Evolutionary conservation across 2,329 filamentous ascomycete species (phyloP).

Genomic region (Sphaceloma murrayae): DNA sequence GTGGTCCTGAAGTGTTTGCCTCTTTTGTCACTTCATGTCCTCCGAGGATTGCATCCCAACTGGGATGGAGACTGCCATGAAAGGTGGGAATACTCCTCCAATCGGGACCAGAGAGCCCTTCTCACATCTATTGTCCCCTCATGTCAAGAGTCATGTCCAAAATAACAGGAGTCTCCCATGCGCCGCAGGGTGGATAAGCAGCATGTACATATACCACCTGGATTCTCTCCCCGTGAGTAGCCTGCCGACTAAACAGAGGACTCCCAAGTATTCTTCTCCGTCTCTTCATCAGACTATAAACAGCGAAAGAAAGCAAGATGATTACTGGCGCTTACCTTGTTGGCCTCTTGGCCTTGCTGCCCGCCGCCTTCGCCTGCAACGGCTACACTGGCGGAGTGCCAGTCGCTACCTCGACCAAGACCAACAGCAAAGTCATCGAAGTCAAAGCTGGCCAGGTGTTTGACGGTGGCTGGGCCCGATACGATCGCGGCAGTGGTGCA

Average conservation of each 20-base stretch:
- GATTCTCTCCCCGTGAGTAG: too few relatives aligned
- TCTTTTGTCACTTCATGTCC: too few relatives aligned
- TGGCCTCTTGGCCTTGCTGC: conserved; percentile 23
- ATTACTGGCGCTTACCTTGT: conserved; percentile 11
- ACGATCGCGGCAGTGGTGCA: conserved; percentile 31
- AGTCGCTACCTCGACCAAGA: conserved; percentile 17
- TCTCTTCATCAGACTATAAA: background rate
- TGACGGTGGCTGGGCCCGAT: conserved; percentile 31
- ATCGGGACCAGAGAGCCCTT: conserved; percentile 5
- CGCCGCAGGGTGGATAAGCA: too few relatives aligned
- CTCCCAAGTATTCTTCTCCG: too few relatives aligned
- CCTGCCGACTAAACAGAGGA: too few relatives aligned
- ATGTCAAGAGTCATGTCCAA: too few relatives aligned
- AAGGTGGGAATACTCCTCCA: conserved; percentile 8
- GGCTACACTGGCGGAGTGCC: conserved; percentile 20
- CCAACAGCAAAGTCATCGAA: conserved; percentile 28
- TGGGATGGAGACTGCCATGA: too few relatives aligned
- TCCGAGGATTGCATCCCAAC: too few relatives aligned
- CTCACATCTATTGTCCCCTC: background rate
- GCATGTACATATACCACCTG: too few relatives aligned
- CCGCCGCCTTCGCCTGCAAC: conserved; percentile 19
- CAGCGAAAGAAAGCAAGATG: conserved; percentile 13
- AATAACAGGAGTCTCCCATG: too few relatives aligned
- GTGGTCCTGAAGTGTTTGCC: too few relatives aligned
- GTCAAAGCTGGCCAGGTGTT: conserved; percentile 22